Percentiles rank a stretch among this genome's conserved stretches.
phyloP scores from a whole-genome alignment of 805 yeast species.

The Nakazawaea wyomingensis region DNA sequence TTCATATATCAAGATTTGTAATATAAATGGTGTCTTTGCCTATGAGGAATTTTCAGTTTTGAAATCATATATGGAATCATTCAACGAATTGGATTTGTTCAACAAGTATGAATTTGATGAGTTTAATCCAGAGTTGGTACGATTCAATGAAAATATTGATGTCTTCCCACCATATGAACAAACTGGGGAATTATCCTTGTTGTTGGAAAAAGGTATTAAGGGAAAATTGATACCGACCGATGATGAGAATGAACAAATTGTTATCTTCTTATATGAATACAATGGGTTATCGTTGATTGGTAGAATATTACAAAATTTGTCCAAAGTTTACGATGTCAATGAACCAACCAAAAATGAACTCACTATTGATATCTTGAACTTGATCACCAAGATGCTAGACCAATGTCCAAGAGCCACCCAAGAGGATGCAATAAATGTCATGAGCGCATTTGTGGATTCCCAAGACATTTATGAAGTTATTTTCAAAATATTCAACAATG shows the following conservation, averaged over 20 bases:
- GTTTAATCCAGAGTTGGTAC: constrained; percentile 44
- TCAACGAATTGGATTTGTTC: constrained; percentile 34
- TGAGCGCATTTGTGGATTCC: constrained; percentile 31
- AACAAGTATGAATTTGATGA: constrained; percentile 43
- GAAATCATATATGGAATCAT: constrained; percentile 54
- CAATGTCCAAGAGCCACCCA: constrained; percentile 30
- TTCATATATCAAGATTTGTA: constrained; percentile 56
- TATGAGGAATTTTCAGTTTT: constrained; percentile 53
- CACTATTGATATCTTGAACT: constrained; percentile 43
- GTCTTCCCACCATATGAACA: constrained; percentile 47
- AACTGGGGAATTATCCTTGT: constrained; percentile 37
- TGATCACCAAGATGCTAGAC: constrained; percentile 43
- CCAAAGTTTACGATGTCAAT: constrained; percentile 32
- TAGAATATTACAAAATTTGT: constrained; percentile 62
- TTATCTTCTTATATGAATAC: constrained; percentile 66
- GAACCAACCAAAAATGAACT: constrained; percentile 33
- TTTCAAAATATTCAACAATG: constrained; percentile 62
- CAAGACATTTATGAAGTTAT: constrained; percentile 44
- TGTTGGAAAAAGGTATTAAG: constrained; percentile 49
- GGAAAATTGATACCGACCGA: constrained; percentile 64
- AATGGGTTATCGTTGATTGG: constrained; percentile 90
- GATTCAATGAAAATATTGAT: constrained; percentile 35
- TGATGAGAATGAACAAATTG: constrained; percentile 31
- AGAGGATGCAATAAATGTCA: constrained; percentile 22
- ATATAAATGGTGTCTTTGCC: constrained; percentile 65